These are phyloP conservation scores for Iodosphaeria phyllophila DNA, from an alignment of 2,329 filamentous ascomycete species.

Conservation along the genomic window DNA sequence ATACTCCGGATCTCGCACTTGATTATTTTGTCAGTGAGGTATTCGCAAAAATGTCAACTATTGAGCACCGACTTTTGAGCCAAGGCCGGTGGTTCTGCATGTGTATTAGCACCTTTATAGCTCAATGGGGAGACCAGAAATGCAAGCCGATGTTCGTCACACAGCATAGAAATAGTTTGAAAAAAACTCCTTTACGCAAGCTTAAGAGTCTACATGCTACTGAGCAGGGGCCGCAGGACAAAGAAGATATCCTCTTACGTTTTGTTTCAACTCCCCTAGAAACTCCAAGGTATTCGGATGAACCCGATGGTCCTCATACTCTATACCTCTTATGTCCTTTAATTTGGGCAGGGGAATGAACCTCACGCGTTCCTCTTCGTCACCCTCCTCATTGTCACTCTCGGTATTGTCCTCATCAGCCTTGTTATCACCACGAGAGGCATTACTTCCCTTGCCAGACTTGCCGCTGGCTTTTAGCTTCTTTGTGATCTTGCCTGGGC, in stretches of 20 bases:
- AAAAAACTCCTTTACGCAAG: no score
- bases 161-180: no score
- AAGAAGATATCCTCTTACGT: slow-evolving; percentile 40
- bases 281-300: slow-evolving; percentile 41
- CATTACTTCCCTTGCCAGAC: no score
- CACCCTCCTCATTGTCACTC: slow-evolving; percentile 8
- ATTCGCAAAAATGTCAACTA: not conserved
- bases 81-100: slow-evolving; percentile 2
- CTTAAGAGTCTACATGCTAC: no score
- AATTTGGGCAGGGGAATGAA: slow-evolving; percentile 22
- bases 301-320: slow-evolving; percentile 31
- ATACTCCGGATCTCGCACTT: slow-evolving; percentile 67
- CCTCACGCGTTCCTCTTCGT: slow-evolving; percentile 18
- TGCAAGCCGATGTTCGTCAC: no score
- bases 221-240: no score
- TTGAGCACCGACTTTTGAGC: not conserved
- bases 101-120: slow-evolving; percentile 26
- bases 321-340: slow-evolving; percentile 19
- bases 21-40: slow-evolving; percentile 2
- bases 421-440: no score
- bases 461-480: no score
- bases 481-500: no score
- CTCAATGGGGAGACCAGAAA: no score
- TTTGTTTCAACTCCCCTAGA: slow-evolving; percentile 36
- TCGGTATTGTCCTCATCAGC: slow-evolving; percentile 4